A percentile compares a stretch with the other conserved stretches of the same genome.
Conservation (phyloP, 148 eudicot genomes). For the Amaranthus hypochondriacus region DNA sequence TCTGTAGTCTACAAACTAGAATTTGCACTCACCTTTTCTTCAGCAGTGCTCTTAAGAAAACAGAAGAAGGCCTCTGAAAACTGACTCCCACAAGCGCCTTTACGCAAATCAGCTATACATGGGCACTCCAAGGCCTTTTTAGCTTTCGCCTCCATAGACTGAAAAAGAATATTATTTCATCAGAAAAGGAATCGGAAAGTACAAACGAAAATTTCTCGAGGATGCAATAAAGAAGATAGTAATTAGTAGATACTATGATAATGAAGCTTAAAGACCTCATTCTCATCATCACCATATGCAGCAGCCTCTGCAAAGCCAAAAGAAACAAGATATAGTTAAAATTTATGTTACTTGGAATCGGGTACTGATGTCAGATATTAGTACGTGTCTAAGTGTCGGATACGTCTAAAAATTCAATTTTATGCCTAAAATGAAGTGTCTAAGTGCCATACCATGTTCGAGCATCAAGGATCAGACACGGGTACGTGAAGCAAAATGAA, state of each 20-base stretch:
- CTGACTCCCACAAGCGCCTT: slow-evolving; percentile 75
- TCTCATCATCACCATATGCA: slow-evolving; percentile 56
- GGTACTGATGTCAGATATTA: no score
- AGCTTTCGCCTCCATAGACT: slow-evolving; percentile 78
- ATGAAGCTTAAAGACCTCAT: slow-evolving; percentile 39
- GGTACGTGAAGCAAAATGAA: no score
- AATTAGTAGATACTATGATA: background rate
- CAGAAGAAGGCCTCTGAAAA: slow-evolving; percentile 90
- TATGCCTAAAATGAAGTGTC: no score
- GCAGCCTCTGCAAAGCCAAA: slow-evolving; percentile 64
- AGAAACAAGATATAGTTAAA: background rate
- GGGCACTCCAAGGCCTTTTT: slow-evolving; percentile 86
- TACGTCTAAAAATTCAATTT: no score
- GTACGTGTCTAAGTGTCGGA: no score
- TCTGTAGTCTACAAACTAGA: background rate
- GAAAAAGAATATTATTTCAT: slow-evolving; percentile 17
- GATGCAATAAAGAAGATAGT: slow-evolving; percentile 10
- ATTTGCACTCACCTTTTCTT: slow-evolving; percentile 56
- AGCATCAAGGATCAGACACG: no score
- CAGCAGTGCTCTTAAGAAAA: slow-evolving; percentile 82
- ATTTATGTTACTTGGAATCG: no score
- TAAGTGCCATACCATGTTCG: no score
- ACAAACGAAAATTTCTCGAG: slow-evolving; percentile 1
- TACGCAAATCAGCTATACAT: slow-evolving; percentile 70
- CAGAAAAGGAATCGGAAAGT: slow-evolving; percentile 10